These are phyloP conservation scores for Dactylella cylindrospora DNA, from an alignment of 2,329 filamentous ascomycete species.

Conservation along the genomic window DNA sequence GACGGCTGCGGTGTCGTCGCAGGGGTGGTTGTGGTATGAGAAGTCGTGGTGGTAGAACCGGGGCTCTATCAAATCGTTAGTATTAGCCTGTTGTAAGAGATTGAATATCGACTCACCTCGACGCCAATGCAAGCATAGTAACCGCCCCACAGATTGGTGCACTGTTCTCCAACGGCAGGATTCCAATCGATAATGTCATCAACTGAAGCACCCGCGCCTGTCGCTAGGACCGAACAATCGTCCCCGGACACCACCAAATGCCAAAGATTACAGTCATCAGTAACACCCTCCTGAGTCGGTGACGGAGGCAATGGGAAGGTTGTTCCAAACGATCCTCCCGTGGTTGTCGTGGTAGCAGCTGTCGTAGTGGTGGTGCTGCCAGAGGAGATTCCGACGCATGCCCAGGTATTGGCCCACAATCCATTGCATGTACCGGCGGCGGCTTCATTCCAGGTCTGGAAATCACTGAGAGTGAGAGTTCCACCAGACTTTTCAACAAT, in stretches of 20 bases:
- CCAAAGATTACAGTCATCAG: constrained; percentile 15
- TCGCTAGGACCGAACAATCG: constrained; percentile 10
- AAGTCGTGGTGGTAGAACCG: background rate
- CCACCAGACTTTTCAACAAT: constrained; percentile 10
- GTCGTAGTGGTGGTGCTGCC: constrained; percentile 6
- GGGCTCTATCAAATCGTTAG: background rate
- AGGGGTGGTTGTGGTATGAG: constrained; percentile 1
- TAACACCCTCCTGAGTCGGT: constrained; percentile 6
- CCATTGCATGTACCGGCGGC: background rate
- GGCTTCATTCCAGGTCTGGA: constrained; percentile 25
- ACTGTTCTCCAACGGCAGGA: background rate
- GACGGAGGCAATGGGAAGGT: constrained; percentile 6
- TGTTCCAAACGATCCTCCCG: constrained; percentile 3
- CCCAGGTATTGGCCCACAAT: constrained; percentile 13
- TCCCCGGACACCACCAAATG: constrained; percentile 6
- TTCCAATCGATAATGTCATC: constrained; percentile 26
- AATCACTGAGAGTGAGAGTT: constrained; percentile 5
- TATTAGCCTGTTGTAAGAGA: background rate
- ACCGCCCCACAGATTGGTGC: constrained; percentile 12
- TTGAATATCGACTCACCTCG: background rate
- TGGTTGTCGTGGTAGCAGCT: background rate
- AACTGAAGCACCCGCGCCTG: constrained; percentile 9
- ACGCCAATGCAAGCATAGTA: constrained; percentile 34
- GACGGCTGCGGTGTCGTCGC: constrained; percentile 1
- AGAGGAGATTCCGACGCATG: constrained; percentile 18